These are phyloP conservation scores for Trichoderma gamsii DNA, from an alignment of 495 filamentous ascomycete species.

Conservation along the genomic window DNA sequence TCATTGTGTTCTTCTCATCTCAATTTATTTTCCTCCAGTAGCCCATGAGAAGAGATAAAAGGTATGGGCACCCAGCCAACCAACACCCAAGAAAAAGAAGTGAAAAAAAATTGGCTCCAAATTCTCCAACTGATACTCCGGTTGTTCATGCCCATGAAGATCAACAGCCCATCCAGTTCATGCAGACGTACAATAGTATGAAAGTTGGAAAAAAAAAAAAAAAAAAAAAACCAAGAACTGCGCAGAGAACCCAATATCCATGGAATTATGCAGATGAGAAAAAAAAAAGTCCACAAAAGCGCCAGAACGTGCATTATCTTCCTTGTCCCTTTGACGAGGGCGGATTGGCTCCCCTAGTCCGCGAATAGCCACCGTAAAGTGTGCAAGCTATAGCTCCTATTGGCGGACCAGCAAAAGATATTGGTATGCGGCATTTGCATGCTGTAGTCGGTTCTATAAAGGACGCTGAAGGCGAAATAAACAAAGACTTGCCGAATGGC, in stretches of 20 bases:
- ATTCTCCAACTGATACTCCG: conserved; percentile 7
- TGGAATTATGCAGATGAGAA: too few relatives aligned
- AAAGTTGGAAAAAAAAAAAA: too few relatives aligned
- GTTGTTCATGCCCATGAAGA: background rate
- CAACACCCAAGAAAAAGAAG: background rate
- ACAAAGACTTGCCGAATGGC: background rate
- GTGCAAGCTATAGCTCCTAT: background rate
- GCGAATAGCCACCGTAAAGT: background rate
- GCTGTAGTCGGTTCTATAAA: conserved; percentile 12
- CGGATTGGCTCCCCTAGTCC: too few relatives aligned
- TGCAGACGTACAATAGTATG: background rate
- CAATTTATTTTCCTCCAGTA: background rate
- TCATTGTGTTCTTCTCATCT: background rate
- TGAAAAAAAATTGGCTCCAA: background rate
- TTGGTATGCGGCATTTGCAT: conserved; percentile 9
- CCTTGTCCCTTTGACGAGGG: background rate
- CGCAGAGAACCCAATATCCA: too few relatives aligned
- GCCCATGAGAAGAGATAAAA: background rate
- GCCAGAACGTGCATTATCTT: background rate
- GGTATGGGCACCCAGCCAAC: background rate
- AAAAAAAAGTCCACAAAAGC: background rate
- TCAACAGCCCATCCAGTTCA: background rate
- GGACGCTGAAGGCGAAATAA: background rate
- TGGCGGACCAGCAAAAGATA: background rate
- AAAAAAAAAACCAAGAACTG: too few relatives aligned